Evolutionary conservation across 192 early-diverging fungal genomes (phyloP).

Genomic region (Coemansia sp.): DNA sequence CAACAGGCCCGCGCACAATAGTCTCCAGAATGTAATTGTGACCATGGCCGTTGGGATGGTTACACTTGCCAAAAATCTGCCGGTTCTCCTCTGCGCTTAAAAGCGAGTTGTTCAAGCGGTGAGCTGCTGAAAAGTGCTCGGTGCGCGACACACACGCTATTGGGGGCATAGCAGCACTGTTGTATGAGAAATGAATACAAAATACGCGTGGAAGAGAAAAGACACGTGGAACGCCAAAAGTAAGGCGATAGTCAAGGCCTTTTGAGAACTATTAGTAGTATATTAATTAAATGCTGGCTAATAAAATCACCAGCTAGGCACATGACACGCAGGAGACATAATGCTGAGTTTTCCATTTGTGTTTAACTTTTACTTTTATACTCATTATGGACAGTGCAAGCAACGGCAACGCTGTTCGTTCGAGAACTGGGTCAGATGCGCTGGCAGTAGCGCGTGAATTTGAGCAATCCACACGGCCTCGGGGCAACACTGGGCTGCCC

Average conservation of each 20-base stretch:
- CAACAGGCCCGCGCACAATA: conserved; percentile 53
- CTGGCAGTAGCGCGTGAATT: conserved; percentile 30
- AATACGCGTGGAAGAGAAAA: too few relatives aligned
- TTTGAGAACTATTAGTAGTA: too few relatives aligned
- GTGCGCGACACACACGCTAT: conserved; percentile 73
- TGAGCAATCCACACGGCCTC: conserved; percentile 9
- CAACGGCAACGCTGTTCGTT: neutral
- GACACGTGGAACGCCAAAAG: too few relatives aligned
- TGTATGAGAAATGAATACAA: too few relatives aligned
- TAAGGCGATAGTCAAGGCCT: too few relatives aligned
- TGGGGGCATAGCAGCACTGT: conserved; percentile 13
- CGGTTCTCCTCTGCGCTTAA: conserved; percentile 74
- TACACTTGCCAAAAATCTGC: conserved; percentile 85
- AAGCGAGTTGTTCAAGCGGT: conserved; percentile 76
- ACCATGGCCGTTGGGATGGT: conserved; percentile 79
- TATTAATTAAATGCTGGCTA: too few relatives aligned
- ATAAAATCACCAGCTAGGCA: too few relatives aligned
- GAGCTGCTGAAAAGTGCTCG: conserved; percentile 85
- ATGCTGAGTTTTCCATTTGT: neutral
- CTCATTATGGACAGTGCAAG: neutral
- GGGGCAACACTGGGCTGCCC: conserved; percentile 13
- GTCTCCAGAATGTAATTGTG: conserved; percentile 78
- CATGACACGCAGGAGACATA: too few relatives aligned
- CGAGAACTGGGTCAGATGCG: conserved; percentile 9
- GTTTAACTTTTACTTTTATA: neutral